Evolutionary conservation across 108 stramenopile genomes (phyloP).

Genomic region (Pseudonitzschia delicatissima): DNA sequence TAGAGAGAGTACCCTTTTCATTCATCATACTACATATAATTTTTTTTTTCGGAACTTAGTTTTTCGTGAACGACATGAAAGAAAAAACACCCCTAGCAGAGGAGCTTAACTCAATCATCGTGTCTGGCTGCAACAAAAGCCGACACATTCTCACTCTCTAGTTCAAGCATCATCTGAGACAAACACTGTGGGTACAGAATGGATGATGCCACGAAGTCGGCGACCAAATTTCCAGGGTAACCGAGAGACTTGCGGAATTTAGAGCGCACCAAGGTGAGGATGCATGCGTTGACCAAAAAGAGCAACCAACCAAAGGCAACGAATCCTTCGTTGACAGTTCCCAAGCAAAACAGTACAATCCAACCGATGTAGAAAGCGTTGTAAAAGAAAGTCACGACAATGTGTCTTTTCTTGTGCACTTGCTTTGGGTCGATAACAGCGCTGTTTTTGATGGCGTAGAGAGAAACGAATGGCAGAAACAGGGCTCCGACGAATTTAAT

Average conservation of each 20-base stretch:
- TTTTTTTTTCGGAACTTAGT: too few species aligned
- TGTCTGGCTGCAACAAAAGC: not conserved
- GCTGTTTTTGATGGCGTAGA: conserved; percentile 28
- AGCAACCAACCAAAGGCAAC: conserved; percentile 17
- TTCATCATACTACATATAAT: not conserved
- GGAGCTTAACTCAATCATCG: too few species aligned
- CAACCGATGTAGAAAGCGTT: not conserved
- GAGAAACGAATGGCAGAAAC: conserved; percentile 34
- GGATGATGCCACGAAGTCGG: conserved; percentile 13
- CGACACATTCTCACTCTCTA: not conserved
- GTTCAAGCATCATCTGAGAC: conserved; percentile 22
- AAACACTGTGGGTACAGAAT: conserved; percentile 35
- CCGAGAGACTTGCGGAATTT: conserved; percentile 10
- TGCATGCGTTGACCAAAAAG: conserved; percentile 13
- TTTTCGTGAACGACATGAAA: too few species aligned
- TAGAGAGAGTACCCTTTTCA: too few species aligned
- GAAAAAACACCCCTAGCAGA: too few species aligned
- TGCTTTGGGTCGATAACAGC: conserved; percentile 13
- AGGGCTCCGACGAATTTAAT: conserved; percentile 27
- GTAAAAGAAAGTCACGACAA: conserved; percentile 4
- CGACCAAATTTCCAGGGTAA: conserved; percentile 23
- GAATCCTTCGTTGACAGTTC: conserved; percentile 13
- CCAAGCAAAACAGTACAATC: conserved; percentile 14
- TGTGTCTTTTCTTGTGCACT: conserved; percentile 2
- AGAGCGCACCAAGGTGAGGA: conserved; percentile 13